Base-by-base conservation (phyloP, 805 yeast species). In the Metschnikowia continentalis region DNA sequence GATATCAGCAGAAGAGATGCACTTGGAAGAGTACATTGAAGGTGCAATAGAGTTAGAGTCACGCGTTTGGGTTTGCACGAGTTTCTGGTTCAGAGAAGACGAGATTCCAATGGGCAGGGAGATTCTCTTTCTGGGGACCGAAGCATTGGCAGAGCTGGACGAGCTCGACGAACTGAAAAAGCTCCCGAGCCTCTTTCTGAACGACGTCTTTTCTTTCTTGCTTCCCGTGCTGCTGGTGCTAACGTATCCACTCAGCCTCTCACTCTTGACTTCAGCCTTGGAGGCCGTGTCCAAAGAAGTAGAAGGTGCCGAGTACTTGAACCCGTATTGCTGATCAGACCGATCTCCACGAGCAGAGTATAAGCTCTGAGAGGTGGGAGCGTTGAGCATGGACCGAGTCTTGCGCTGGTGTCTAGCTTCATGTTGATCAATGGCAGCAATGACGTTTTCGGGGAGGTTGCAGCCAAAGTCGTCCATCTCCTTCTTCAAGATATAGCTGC, bases 401-500 rank as follows among this genome's bases (percentile, higher is more conserved):
- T 32, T 32, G 26, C 37, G n/a, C n/a, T 14, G 33, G 7, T 32
- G 30, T 22, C 38, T 33, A 10, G 38, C 46, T 26, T 44, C 47
- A 17, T 44, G 47, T 6, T 44, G 47, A 19, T 44, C 41, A 23
- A 44, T 44, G 33, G 47, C 47, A 15, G 42, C 22, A 23, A 42
- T 46, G n/a, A 65, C 68, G 53, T 68, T 67, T 50, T 69, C 74
- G 11, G 72, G 68, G 15, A 50, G 49, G 51, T 67, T 67, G 53
- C 48, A 64, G 5, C 75, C 74, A 47, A 61, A 50, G 14, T 60
- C 49, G 14, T 65, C 67, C 65, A 72, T 67, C 53, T 71, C 77
- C 61, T 69, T 70, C 63, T 71, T 71, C 61, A 74, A 69, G 15
- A 74, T 62, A 56, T 68, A 73, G 37, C 75, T 68, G 47, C 70